These are phyloP conservation scores for Aechmea fasciata DNA, from an alignment of 176 grass and related monocot genomes.

Conservation along the genomic window DNA sequence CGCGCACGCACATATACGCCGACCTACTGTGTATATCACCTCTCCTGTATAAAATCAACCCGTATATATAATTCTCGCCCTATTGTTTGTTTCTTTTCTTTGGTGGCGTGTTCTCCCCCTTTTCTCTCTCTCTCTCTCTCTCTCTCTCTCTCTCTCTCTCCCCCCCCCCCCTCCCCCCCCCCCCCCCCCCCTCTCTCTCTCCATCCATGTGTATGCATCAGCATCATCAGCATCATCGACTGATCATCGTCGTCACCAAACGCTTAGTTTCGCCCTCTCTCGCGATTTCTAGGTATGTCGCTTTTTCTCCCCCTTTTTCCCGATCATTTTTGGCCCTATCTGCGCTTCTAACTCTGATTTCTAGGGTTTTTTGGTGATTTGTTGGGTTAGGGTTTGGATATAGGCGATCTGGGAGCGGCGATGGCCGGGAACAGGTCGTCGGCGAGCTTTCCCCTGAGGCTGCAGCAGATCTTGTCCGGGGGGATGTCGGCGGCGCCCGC, in stretches of 20 bases:
- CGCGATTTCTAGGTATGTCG: conserved; percentile 21
- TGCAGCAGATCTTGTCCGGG: conserved; percentile 86
- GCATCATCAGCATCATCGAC: conserved; percentile 2
- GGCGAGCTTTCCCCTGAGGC: conserved; percentile 64
- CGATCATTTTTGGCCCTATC: conserved; percentile 2
- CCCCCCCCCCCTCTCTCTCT: not conserved
- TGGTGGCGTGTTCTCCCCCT: conserved; percentile 4
- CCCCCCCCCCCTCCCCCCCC: conserved; percentile 11
- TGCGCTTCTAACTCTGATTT: conserved; percentile 31
- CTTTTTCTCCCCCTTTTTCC: not conserved
- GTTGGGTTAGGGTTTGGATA: conserved; percentile 14
- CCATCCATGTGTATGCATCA: conserved; percentile 44
- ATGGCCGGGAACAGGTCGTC: conserved; percentile 66
- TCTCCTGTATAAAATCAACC: conserved; percentile 7
- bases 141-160: conserved; percentile 5
- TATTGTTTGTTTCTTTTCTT: conserved; percentile 9
- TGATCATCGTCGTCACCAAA: not conserved
- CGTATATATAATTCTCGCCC: conserved; percentile 11
- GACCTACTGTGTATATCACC: not conserved
- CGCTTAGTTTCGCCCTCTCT: conserved; percentile 11
- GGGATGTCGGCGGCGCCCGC: conserved; percentile 57
- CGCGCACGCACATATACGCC: not conserved
- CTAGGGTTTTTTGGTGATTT: conserved; percentile 20
- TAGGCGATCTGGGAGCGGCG: conserved; percentile 27
- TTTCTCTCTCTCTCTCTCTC: not conserved